These are phyloP conservation scores for Condylostoma magnum DNA, from an alignment of 169 alveolate genomes.

Conservation along the genomic window DNA sequence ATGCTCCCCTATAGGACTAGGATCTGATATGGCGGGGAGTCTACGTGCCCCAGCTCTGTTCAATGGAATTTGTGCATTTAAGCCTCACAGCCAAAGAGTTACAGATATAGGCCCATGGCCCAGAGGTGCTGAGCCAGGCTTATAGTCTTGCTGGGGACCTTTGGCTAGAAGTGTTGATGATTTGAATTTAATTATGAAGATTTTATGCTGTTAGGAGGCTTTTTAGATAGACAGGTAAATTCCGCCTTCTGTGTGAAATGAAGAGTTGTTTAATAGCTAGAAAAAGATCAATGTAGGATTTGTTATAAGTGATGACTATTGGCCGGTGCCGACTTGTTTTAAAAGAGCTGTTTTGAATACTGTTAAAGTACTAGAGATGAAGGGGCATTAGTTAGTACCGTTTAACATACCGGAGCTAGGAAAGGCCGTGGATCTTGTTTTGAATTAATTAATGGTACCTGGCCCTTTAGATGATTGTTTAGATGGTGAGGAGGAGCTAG, in stretches of 20 bases:
- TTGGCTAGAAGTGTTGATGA: background rate
- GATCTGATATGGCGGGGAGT: conserved; percentile 53
- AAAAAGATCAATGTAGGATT: background rate
- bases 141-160: background rate
- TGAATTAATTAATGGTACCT: background rate
- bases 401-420: background rate
- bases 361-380: background rate
- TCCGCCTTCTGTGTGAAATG: background rate
- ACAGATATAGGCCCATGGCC: background rate
- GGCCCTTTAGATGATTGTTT: too few relatives aligned
- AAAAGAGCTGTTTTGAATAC: background rate
- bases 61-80: conserved; percentile 44
- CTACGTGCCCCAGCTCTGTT: conserved; percentile 40
- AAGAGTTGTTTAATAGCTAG: background rate
- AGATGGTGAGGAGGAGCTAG: too few relatives aligned
- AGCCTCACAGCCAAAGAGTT: conserved; percentile 12
- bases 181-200: background rate
- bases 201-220: background rate
- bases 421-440: background rate
- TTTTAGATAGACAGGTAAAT: background rate
- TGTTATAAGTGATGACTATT: background rate
- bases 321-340: conserved; percentile 12
- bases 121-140: background rate
- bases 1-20: conserved; percentile 25
- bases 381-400: background rate